Evolutionary conservation across 1,139 yeast genomes (phyloP), one percentile per base, ranked within the genome.

Genomic region (Candida mesenterica): DNA sequence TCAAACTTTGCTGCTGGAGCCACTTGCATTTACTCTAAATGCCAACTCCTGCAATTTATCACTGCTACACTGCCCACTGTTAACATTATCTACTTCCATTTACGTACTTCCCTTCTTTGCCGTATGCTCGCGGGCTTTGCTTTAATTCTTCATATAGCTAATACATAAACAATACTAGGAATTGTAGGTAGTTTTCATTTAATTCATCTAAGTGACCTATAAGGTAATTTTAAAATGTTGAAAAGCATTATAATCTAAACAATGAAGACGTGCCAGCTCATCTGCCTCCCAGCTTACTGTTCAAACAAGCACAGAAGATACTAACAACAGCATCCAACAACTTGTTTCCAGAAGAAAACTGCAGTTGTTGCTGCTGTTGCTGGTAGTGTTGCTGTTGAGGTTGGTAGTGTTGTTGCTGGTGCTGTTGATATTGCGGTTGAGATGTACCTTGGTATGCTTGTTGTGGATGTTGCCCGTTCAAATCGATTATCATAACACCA

Each of bases 401-500:
- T 39, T 42, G 55, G 39, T 48, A 46, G 39, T 60, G 45, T 24
- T 63, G 50, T 15, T 39, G 46, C 17, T 47, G 48, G 18, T 50
- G 58, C 34, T 56, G 62, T 30, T 57, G 59, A 35, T 59, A 53
- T 30, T 59, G 61, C 14, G 61, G 58, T 29, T 55, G 63, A 8
- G 49, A 46, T 17, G 49, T 43, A n/a, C 59, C 57, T 14, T 55
- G 61, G 43, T 60, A 50, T 2, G 62, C 56, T 32, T 52, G 60
- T 32, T 52, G 57, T 8, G 61, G 64, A 28, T 55, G 57, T 25
- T 50, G 37, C 24, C 51, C 55, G 12, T 65, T 52, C 43, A 87
- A 72, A 46, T 84, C 82, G 39, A 90, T 79, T 7, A 83, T 67
- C 44, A 90, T 59, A 4, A 92, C 96, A 26, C 97, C 97, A 1